Evolutionary conservation across 73 alveolate genomes (phyloP).

Genomic region (Blepharisma stoltei): DNA sequence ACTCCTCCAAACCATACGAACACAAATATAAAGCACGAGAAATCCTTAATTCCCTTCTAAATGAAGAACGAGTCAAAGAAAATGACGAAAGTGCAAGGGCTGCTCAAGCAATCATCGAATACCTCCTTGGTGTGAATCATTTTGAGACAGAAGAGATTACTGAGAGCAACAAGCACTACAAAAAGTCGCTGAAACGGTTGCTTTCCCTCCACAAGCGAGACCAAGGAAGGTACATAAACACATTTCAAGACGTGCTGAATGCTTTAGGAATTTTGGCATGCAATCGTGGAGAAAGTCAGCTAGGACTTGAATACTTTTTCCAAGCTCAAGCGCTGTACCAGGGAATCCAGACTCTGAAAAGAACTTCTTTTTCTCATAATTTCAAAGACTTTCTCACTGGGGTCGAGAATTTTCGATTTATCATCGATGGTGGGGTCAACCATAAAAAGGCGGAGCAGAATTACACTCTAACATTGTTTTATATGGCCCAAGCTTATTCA

Average conservation of each 20-base stretch:
- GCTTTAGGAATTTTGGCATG: constrained; percentile 86
- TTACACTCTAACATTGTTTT: constrained; percentile 93
- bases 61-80: constrained; percentile 32
- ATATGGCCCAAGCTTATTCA: constrained; percentile 95
- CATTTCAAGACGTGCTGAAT: constrained; percentile 82
- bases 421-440: constrained; percentile 88
- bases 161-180: constrained; percentile 48
- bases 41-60: constrained; percentile 37
- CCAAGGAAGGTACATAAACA: constrained; percentile 33
- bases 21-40: constrained; percentile 75
- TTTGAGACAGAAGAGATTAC: constrained; percentile 80
- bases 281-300: constrained; percentile 86
- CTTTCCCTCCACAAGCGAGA: constrained; percentile 60
- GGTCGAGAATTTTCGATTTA: constrained; percentile 31
- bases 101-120: constrained; percentile 41
- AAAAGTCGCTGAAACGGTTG: constrained; percentile 41
- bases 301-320: constrained; percentile 83
- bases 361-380: constrained; percentile 10
- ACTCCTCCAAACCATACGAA: constrained; percentile 55
- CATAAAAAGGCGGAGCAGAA: constrained; percentile 76
- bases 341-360: neutral
- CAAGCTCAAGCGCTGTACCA: constrained; percentile 77
- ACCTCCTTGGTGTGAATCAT: constrained; percentile 63
- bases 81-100: constrained; percentile 19
- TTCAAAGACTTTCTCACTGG: constrained; percentile 19